Base-by-base conservation (phyloP, 345 rosid species). In the Syzygium aromaticum region DNA sequence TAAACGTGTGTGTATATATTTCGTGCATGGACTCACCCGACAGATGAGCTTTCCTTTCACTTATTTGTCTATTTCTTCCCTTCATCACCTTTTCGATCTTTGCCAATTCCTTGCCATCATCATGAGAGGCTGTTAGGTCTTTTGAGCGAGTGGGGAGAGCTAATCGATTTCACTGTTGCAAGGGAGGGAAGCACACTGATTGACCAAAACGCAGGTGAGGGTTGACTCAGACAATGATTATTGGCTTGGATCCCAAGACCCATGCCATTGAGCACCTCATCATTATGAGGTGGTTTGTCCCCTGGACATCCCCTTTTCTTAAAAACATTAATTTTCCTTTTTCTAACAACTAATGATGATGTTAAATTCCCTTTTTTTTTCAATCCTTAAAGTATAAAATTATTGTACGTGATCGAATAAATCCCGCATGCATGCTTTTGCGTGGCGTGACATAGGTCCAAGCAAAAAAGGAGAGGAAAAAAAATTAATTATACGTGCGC, bases 221-320 rank as follows among this genome's bases (percentile, higher is more conserved):
- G 59, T 84, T 84, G 86, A 84, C 86, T 17, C n/a, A 52, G 59
- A 30, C 80, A 38, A 73, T 38, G 27, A 84, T 84, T 54, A 46
- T n/a, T 28, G 59, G 51, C 52, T 54, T 22, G 86, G 86, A 52
- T 54, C 59, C 43, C 54, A 17, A 28, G 80, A 38, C 80, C 59
- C 86, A 52, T 84, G 86, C 86, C 86, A 84, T 84, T 54, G 86
- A 84, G 86, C 59, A 84, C 86, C 86, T 84, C 86, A 84, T 84
- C 86, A 84, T 84, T 52, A 84, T 84, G 61, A 84, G 86, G 23
- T 52, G 5, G 80, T 73, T 38, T 73, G 80, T 73, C 49, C 80
- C 49, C 80, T 10, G 23, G 80, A 73, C 43, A 73, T 73, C 46
- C 40, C 12, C 22, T 21, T 38, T 73, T 9, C 10, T 22, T 33